Base-by-base conservation (phyloP, 208 protist species). In the Angomonas ambiguus region DNA sequence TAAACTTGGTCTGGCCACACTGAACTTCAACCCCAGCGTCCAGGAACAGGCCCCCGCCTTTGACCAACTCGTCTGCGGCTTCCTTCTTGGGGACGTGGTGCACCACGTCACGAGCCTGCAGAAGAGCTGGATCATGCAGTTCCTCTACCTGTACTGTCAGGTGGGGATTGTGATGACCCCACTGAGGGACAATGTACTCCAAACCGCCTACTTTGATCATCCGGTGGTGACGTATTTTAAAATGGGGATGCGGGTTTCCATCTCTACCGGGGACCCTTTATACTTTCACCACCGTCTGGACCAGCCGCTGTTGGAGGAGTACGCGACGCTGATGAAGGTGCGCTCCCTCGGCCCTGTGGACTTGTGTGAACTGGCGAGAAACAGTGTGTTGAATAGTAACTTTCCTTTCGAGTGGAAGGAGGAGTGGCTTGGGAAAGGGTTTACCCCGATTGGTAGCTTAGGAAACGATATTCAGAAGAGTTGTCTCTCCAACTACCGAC, bases 121-220 rank as follows among this genome's bases (percentile, higher is more conserved):
- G 59, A 95, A 98, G 58, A 86, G 82, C 62, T 97, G 97, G 65
- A 94, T 97, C 28, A 91, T 99, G 76, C 94, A 99, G 82, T 99
- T 99, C 79, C 85, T 99, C 16, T 97, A 98, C 80, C 98, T 99
- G 79, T 88, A 99, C 45, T 86, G 83, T 58, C 96, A 99, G 67
- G 93, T 99, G 62, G 97, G 97, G 34, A 77, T 99, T 22, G 93
- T 98, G 16, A 87, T 99, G 78, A 98, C 96, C 18, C 98, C 98
- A 22, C 69, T 99, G 55, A 91, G 88, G 65, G 99, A 99, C 79
- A 99, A 99, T 82, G 87, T 85, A 18, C 81, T 99, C 16, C 97
- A 96, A 65, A 85, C 97, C 18, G 72, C 90, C 18, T 99, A 98
- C 76, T 84, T 97, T 61, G 86, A 98, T 53, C 97, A 98, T 71